Base-by-base conservation (phyloP, 768 basidiomycete species). In the Cyclocybe cylindracea region DNA sequence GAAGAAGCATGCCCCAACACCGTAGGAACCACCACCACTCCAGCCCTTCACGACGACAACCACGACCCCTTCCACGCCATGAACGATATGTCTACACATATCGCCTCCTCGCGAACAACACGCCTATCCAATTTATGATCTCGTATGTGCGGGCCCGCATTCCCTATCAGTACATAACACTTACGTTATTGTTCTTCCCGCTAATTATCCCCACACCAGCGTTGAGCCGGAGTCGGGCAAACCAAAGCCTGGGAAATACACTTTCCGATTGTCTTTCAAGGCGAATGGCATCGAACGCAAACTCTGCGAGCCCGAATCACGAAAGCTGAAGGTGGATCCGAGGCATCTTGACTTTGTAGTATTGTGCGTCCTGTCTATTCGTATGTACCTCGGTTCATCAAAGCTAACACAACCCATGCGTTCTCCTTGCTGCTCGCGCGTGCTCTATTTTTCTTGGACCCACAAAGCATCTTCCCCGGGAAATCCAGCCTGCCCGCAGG, bases 391-490 rank as follows among this genome's bases (percentile, higher is more conserved):
- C 24, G 24, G 4, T 24, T 24, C 5, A 24, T 24, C 5, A 24
- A 24, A 24, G 24, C 24, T 24, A 24, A 24, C 24, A 5, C 13
- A 33, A 18, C 36, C 13, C 32, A 24, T 33, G 4, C 34, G 33
- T 37, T 6, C 10, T 38, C 39, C n/a, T 35, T 2, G 7, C 11
- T 1, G 31, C 24, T 16, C 16, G 9, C 31, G n/a, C 10, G 14
- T 41, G 19, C 37, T 44, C n/a, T n/a, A 14, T 3, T 38, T 18
- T 19, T 11, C 4, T n/a, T 18, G 32, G 2, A 34, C 36, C 7
- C 18, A 37, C n/a, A 33, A 46, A 86, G 84, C 57, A 66, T 77
- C 6, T 85, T 84, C 60, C 83, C 83, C 9, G 84, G 84, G n/a
- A 82, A 80, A 62, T 58, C 74, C 16, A 75, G 74, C 40, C 64